Evolutionary conservation across 805 yeast species (phyloP).

Genomic region (Candida sanyiensis): DNA sequence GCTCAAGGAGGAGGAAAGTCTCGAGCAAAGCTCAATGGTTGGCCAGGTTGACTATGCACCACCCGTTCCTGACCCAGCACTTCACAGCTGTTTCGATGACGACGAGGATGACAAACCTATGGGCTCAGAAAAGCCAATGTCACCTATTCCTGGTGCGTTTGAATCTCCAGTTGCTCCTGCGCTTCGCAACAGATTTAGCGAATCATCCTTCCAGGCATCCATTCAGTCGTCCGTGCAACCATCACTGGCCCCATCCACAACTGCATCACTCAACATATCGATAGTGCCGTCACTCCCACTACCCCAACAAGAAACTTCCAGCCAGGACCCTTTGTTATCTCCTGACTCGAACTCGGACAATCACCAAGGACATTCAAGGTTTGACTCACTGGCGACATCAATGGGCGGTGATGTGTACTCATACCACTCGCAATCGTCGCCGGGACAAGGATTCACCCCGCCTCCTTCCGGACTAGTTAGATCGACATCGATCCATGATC

Average conservation of each 20-base stretch:
- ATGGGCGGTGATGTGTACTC: slow-evolving; percentile 5
- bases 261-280: too few species aligned
- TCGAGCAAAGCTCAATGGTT: background rate
- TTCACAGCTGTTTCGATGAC: background rate
- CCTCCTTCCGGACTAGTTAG: background rate
- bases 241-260: too few species aligned
- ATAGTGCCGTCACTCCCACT: background rate
- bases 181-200: background rate
- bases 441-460: too few species aligned
- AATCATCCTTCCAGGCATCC: background rate
- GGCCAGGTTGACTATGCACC: background rate
- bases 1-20: background rate
- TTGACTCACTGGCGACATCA: slow-evolving; percentile 1
- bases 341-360: background rate
- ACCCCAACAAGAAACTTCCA: background rate
- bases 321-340: background rate
- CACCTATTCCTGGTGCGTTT: background rate
- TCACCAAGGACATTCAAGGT: background rate
- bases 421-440: slow-evolving; percentile 1
- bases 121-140: background rate
- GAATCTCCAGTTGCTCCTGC: too few species aligned
- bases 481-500: slow-evolving; percentile 3
- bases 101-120: background rate
- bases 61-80: background rate
- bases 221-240: too few species aligned